Conservation (phyloP, 371 early-diverging fungal genomes). For the Mortierella sp. region DNA sequence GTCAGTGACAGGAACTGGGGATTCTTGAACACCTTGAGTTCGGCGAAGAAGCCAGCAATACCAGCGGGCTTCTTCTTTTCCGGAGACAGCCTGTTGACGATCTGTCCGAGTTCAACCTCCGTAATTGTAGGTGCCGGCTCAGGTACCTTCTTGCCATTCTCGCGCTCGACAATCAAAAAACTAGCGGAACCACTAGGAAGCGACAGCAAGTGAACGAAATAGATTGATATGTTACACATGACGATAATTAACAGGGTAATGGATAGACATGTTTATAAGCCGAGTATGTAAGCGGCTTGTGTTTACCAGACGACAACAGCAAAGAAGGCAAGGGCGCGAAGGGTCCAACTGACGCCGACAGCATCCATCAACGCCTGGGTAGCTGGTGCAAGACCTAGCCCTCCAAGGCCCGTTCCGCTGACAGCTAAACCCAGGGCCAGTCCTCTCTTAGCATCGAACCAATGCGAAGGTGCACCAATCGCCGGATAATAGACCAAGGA, state of each 20-base stretch:
- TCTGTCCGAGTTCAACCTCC: conserved; percentile 26
- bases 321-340: conserved; percentile 40
- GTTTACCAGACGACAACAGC: conserved; percentile 34
- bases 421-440: conserved; percentile 74
- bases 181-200: conserved; percentile 31
- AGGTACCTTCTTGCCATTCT: conserved; percentile 33
- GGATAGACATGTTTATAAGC: background rate
- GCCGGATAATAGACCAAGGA: conserved; percentile 68
- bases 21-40: conserved; percentile 53
- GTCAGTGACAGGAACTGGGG: conserved; percentile 52
- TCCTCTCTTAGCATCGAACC: conserved; percentile 68
- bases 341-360: conserved; percentile 46
- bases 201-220: background rate
- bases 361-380: conserved; percentile 40
- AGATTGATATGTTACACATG: background rate
- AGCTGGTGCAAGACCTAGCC: conserved; percentile 56
- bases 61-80: conserved; percentile 22
- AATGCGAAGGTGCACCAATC: conserved; percentile 64
- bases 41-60: conserved; percentile 31
- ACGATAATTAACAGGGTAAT: background rate
- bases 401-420: conserved; percentile 74
- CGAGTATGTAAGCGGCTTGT: background rate
- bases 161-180: conserved; percentile 45
- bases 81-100: conserved; percentile 33
- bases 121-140: conserved; percentile 22